A percentile compares a stretch with the other conserved stretches of the same genome.
Evolutionary conservation across 495 filamentous ascomycete species (phyloP).

Genomic region (Penicillium maclennaniae): DNA sequence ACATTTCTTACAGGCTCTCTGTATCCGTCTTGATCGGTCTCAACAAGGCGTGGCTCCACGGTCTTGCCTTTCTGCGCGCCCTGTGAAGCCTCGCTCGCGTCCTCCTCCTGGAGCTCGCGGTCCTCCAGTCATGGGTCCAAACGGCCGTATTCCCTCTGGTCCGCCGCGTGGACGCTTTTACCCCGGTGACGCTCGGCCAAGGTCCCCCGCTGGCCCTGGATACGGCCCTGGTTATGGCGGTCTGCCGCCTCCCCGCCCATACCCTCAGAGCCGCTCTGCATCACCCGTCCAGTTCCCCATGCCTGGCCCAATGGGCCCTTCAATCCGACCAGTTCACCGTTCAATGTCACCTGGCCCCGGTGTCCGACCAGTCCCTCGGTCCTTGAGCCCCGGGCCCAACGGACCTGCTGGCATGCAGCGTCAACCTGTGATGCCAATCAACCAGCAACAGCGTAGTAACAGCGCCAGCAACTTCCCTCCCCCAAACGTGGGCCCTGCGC

Average conservation of each 20-base stretch:
- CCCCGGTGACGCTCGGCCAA: slow-evolving; percentile 36
- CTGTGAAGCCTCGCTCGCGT: slow-evolving; percentile 78
- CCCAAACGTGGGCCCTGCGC: slow-evolving; percentile 43
- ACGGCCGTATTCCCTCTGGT: slow-evolving; percentile 33
- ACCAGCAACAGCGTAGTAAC: slow-evolving; percentile 47
- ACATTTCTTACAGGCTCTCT: slow-evolving; percentile 65
- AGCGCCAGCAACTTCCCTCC: slow-evolving; percentile 45
- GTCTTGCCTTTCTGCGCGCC: slow-evolving; percentile 86
- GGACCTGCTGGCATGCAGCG: slow-evolving; percentile 41
- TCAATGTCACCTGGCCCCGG: slow-evolving; percentile 37
- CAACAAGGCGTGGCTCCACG: slow-evolving; percentile 90
- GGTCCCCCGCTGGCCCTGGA: slow-evolving; percentile 33
- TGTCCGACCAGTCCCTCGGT: slow-evolving; percentile 38
- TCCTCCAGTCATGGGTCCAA: slow-evolving; percentile 49
- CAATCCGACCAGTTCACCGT: slow-evolving; percentile 19
- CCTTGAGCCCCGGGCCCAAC: slow-evolving; percentile 54
- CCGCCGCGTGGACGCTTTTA: slow-evolving; percentile 35
- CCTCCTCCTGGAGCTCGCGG: slow-evolving; percentile 48
- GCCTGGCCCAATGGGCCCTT: slow-evolving; percentile 17
- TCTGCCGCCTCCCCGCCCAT: slow-evolving; percentile 35
- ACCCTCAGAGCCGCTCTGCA: slow-evolving; percentile 26
- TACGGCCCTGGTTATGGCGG: slow-evolving; percentile 17
- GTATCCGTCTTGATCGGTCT: slow-evolving; percentile 83
- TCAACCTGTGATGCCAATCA: slow-evolving; percentile 36
- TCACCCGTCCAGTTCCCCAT: slow-evolving; percentile 15